These are phyloP conservation scores for Plasmodium gaboni DNA, from an alignment of 169 alveolate species.

Conservation along the genomic window DNA sequence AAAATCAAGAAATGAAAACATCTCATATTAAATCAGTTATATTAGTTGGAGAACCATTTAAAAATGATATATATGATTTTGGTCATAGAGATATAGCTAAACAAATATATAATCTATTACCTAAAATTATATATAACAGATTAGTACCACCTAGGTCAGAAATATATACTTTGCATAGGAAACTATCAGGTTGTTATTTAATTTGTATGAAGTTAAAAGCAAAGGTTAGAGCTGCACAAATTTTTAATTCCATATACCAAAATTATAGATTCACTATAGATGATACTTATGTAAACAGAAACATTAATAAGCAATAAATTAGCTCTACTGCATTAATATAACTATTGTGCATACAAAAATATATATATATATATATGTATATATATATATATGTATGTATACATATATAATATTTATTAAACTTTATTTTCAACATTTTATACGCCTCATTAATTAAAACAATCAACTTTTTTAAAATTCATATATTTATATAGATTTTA, in stretches of 20 bases:
- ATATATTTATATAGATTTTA: no score
- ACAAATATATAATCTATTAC: conserved; percentile 82
- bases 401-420: no score
- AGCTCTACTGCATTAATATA: no score
- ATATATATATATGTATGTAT: no score
- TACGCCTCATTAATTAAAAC: no score
- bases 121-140: conserved; percentile 87
- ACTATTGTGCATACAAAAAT: no score
- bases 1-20: conserved; percentile 86
- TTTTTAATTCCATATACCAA: conserved; percentile 71
- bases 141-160: conserved; percentile 94
- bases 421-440: no score
- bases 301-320: no score
- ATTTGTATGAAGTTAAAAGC: conserved; percentile 89
- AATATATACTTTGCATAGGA: conserved; percentile 93
- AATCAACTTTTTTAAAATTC: no score
- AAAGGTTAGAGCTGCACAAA: conserved; percentile 79
- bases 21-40: conserved; percentile 89
- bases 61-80: conserved; percentile 81
- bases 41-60: conserved; percentile 87
- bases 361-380: no score
- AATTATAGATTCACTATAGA: conserved; percentile 36
- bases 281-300: conserved; percentile 33
- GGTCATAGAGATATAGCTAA: conserved; percentile 64
- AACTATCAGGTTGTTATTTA: conserved; percentile 91